phyloP scores from a whole-genome alignment of 2,329 filamentous ascomycete genomes.

The Hypoxylon sp. region DNA sequence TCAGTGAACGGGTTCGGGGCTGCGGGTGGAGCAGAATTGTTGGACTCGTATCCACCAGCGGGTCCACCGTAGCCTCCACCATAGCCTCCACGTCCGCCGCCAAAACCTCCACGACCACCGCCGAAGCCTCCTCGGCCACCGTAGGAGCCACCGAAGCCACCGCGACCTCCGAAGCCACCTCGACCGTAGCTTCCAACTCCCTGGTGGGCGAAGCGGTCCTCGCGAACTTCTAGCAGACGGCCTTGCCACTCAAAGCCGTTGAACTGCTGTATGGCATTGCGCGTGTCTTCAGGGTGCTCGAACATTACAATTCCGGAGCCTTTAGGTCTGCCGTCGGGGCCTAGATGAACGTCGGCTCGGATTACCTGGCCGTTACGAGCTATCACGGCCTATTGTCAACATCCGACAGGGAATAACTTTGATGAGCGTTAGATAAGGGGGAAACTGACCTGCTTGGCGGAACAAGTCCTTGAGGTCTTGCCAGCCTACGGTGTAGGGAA shows the following conservation, averaged over 20 bases:
- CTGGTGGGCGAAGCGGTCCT: slow-evolving; percentile 88
- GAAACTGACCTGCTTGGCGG: slow-evolving; percentile 90
- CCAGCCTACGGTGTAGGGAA: slow-evolving; percentile 98
- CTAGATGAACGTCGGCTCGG: slow-evolving; percentile 93
- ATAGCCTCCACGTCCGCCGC: slow-evolving; percentile 53
- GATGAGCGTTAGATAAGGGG: not conserved
- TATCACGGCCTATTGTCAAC: slow-evolving; percentile 50
- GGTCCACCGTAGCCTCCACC: slow-evolving; percentile 64
- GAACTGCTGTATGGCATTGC: slow-evolving; percentile 96
- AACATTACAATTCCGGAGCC: slow-evolving; percentile 98
- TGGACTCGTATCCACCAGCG: slow-evolving; percentile 47
- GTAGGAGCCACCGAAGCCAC: slow-evolving; percentile 67
- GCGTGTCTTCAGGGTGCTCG: slow-evolving; percentile 93
- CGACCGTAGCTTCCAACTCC: slow-evolving; percentile 72
- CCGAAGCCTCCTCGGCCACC: slow-evolving; percentile 62
- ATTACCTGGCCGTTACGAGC: slow-evolving; percentile 83
- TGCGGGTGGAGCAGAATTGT: slow-evolving; percentile 62
- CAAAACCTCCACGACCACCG: slow-evolving; percentile 52
- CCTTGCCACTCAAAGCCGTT: slow-evolving; percentile 99
- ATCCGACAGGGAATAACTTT: not conserved
- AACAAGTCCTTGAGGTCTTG: slow-evolving; percentile 99
- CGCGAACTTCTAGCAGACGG: slow-evolving; percentile 90
- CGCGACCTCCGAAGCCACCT: slow-evolving; percentile 63
- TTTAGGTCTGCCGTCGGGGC: slow-evolving; percentile 93
- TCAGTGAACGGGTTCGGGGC: slow-evolving; percentile 95